A percentile compares a stretch with the other conserved stretches of the same genome.
These are phyloP conservation scores for Trichoderma oligosporum DNA, from an alignment of 2,329 filamentous ascomycete species.

Conservation along the genomic window DNA sequence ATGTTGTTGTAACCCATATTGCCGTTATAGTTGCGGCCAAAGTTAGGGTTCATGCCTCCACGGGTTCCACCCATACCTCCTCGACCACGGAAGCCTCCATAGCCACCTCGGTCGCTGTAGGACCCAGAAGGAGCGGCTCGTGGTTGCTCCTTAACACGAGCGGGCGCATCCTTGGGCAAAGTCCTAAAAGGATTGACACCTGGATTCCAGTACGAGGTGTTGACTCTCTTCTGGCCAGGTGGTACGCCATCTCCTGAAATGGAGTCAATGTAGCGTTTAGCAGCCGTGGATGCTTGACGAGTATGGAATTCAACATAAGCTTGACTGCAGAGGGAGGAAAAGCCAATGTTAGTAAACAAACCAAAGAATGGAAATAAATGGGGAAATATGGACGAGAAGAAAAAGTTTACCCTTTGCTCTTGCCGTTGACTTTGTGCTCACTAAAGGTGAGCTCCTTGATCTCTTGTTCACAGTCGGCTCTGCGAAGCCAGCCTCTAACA, in stretches of 20 bases:
- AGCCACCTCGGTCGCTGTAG: conserved; percentile 50
- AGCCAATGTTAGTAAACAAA: conserved; percentile 18
- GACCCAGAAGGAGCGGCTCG: conserved; percentile 49
- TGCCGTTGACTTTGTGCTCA: conserved; percentile 98
- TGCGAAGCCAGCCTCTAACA: conserved; percentile 77
- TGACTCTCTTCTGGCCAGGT: conserved; percentile 64
- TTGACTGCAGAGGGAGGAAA: conserved; percentile 44
- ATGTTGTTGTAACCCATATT: conserved; percentile 39
- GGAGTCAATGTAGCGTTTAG: conserved; percentile 76
- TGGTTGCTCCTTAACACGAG: conserved; percentile 56
- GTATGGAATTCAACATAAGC: conserved; percentile 83
- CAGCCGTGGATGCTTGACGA: conserved; percentile 77
- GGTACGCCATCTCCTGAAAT: conserved; percentile 50
- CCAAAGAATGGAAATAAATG: neutral
- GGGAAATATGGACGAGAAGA: neutral
- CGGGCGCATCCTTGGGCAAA: conserved; percentile 78
- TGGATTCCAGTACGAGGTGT: conserved; percentile 70
- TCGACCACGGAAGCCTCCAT: conserved; percentile 51
- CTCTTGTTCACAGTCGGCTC: conserved; percentile 77
- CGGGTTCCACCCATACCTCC: conserved; percentile 44
- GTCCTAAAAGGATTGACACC: conserved; percentile 85
- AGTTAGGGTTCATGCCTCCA: conserved; percentile 47
- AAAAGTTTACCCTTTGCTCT: conserved; percentile 81
- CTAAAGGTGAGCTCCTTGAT: conserved; percentile 93
- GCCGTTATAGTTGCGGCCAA: conserved; percentile 40